phyloP scores from a whole-genome alignment of 2,329 filamentous ascomycete genomes.

The Beauveria sp. region DNA sequence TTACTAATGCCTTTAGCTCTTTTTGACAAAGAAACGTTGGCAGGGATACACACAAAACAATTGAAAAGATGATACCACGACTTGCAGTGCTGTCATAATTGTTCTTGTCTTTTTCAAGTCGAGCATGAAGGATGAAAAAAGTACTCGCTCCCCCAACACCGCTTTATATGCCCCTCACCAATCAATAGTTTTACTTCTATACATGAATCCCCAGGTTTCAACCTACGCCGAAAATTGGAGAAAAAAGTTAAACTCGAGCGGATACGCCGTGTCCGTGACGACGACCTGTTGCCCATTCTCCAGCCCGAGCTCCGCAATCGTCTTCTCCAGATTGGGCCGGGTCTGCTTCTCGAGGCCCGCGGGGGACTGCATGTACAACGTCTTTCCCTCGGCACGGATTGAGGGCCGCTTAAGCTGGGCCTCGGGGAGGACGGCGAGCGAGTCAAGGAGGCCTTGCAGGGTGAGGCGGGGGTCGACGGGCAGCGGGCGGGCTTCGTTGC shows the following conservation, averaged over 20 bases:
- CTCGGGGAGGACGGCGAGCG: slow-evolving; percentile 74
- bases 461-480: slow-evolving; percentile 63
- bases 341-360: slow-evolving; percentile 78
- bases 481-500: slow-evolving; percentile 70
- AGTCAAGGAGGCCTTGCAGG: slow-evolving; percentile 77
- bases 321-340: slow-evolving; percentile 71
- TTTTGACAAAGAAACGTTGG: background rate
- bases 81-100: background rate
- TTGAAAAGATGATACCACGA: slow-evolving; percentile 3
- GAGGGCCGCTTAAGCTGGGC: slow-evolving; percentile 92
- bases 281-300: slow-evolving; percentile 78
- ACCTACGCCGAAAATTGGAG: slow-evolving; percentile 36
- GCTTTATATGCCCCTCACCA: background rate
- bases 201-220: too few relatives aligned
- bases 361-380: slow-evolving; percentile 83
- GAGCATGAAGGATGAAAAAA: background rate
- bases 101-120: background rate
- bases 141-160: background rate
- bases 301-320: slow-evolving; percentile 64
- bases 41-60: background rate
- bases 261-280: slow-evolving; percentile 88
- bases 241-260: slow-evolving; percentile 57
- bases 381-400: slow-evolving; percentile 69
- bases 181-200: background rate
- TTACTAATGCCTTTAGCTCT: slow-evolving; percentile 4